Base-by-base conservation (phyloP, 202 grass and related monocot genomes). In the Elaeis oleifera region DNA sequence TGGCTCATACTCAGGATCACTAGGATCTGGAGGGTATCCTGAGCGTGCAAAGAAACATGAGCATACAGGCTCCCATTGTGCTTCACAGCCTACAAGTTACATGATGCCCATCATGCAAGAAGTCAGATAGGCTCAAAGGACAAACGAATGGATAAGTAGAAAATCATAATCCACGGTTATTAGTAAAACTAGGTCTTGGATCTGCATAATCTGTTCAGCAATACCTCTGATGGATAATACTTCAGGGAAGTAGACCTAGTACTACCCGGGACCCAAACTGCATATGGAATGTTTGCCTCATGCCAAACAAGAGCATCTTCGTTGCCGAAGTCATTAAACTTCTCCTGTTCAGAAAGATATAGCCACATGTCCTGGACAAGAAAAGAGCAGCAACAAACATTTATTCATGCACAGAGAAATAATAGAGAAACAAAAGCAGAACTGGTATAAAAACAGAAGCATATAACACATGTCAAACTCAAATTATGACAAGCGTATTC, bases 1-100 rank as follows among this genome's bases (percentile, higher is more conserved):
- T 58, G 90, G 73, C 56, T 95, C 88, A 76, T 90, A 99, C 69
- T 95, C 89, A 49, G 89, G 85, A 78, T 99, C 95, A 59, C 71
- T 84, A 75, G 95, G 95, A 19, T 99, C 95, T 73, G 90, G 79
- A 71, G 95, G 95, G 64, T 99, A 99, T 71, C 95, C 95, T 29
- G 80, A 87, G 29, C 76, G 89, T 4, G 95, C 80, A 74, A 94
- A 99, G 81, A 95, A 87, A 95, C 95, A 85, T 99, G 95, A 67
- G 95, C 95, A 85, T 95, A 95, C 21, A 99, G 44, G 65, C 75
- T 95, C 9, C 95, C 95, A 80, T 99, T 99, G 73, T 95, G 72
- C 63, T 90, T 99, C 64, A 99, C 70, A 78, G 77, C 78, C 95
- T 99, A 80, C 22, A 70, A 59, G 18, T 80, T 50, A 28, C 36